Evolutionary conservation across 164 flowering plant genomes (phyloP), one percentile per base, ranked within the genome.

Genomic region (Vitis cinerea): DNA sequence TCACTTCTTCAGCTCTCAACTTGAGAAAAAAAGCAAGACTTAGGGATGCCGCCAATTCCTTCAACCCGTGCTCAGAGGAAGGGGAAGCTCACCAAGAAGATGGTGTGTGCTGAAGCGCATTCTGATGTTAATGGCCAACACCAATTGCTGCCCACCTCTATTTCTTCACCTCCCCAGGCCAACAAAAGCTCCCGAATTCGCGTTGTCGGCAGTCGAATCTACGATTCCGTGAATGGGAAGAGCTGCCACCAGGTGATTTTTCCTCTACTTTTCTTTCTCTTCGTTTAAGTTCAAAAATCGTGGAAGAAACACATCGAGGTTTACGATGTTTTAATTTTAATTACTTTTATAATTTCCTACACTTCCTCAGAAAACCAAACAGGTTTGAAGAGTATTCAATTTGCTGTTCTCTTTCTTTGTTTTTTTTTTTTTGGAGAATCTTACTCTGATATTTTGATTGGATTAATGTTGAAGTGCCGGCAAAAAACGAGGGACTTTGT

Each of bases 231-330:
- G 63, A 81, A 83, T 59, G 92, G 89, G 3, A 87, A 81, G 58
- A 77, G 87, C 61, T 92, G 97, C 60, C 97, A 92, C 50, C 97
- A 92, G 88, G 97, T 91, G 66, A 68, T 27, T 52, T 10, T 17
- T 23, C 2, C 27, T 58, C 50, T 65, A 9, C 23, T 30, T 49
- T 3, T n/a, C 53, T 9, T 37, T 16, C 62, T 47, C 30, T 30
- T 59, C 44, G 4, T 37, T 37, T 37, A 37, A 37, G 44, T 37
- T 7, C 44, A 37, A 37, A 23, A 37, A 37, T 37, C 44, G 44
- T 3, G 44, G 44, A 37, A 37, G 44, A 37, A 37, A 6, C 44
- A 23, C 27, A 23, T 23, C 7, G 44, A 37, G 44, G 44, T 37
- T 37, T 37, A 2, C 7, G 44, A 6, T 37, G 44, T 37, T 37